These are phyloP conservation scores for Epichloe baconii DNA, from an alignment of 2,329 filamentous ascomycete genomes.

Conservation along the genomic window DNA sequence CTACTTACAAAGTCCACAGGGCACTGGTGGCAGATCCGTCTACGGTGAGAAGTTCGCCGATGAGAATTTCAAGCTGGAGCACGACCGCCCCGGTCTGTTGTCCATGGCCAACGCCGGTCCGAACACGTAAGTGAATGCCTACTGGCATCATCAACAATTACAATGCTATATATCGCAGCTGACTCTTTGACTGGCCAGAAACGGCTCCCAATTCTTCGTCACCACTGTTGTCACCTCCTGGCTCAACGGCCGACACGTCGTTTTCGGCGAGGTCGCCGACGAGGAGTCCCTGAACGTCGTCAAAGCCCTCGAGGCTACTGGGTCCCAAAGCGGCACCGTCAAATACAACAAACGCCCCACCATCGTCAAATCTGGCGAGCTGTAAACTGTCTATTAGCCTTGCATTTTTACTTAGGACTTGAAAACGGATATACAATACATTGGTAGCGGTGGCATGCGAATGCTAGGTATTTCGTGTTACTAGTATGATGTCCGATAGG, in stretches of 20 bases:
- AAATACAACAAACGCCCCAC: slow-evolving; percentile 44
- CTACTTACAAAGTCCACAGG: slow-evolving; percentile 40
- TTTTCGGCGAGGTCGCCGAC: slow-evolving; percentile 63
- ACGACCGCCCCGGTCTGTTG: slow-evolving; percentile 63
- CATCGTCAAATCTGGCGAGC: slow-evolving; percentile 40
- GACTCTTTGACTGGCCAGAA: slow-evolving; percentile 38
- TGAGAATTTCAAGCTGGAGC: slow-evolving; percentile 76
- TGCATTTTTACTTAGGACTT: slow-evolving; percentile 1
- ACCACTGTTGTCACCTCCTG: slow-evolving; percentile 86
- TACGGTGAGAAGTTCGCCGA: slow-evolving; percentile 90
- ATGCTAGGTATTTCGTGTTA: background rate
- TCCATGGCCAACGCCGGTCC: slow-evolving; percentile 94
- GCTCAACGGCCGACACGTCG: slow-evolving; percentile 72
- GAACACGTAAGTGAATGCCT: slow-evolving; percentile 56
- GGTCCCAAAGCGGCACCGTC: slow-evolving; percentile 40
- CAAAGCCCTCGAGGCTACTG: slow-evolving; percentile 48
- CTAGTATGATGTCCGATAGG: background rate
- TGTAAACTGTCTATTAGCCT: slow-evolving; percentile 24
- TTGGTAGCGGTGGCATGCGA: slow-evolving; percentile 1
- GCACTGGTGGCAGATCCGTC: slow-evolving; percentile 85
- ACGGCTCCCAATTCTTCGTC: slow-evolving; percentile 96
- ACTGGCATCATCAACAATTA: background rate
- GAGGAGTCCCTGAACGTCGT: slow-evolving; percentile 37
- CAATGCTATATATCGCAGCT: background rate
- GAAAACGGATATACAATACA: slow-evolving; percentile 1